These are phyloP conservation scores for Colletotrichum sp. DNA, from an alignment of 2,329 filamentous ascomycete species.

Conservation along the genomic window DNA sequence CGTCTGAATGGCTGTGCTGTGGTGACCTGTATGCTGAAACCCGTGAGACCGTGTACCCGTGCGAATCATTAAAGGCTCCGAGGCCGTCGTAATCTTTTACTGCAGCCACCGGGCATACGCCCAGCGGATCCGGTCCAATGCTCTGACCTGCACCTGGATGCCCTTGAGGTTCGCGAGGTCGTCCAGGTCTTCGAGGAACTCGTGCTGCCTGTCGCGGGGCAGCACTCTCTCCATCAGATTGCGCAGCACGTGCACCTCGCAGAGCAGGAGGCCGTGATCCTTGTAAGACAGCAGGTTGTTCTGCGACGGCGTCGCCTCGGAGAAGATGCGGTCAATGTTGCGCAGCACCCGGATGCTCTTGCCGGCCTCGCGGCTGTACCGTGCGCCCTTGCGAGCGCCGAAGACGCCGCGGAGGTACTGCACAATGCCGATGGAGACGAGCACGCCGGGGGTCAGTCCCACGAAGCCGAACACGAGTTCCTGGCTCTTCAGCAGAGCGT, in stretches of 20 bases:
- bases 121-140: conserved; percentile 87
- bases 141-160: conserved; percentile 77
- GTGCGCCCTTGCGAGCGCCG: conserved; percentile 72
- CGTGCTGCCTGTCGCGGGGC: conserved; percentile 75
- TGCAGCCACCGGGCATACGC: conserved; percentile 81
- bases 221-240: conserved; percentile 71
- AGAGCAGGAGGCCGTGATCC: conserved; percentile 88
- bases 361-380: conserved; percentile 68
- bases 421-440: conserved; percentile 78
- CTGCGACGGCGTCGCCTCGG: conserved; percentile 70
- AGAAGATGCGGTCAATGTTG: conserved; percentile 85
- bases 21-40: conserved; percentile 17
- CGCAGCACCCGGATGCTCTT: conserved; percentile 79
- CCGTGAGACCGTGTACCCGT: conserved; percentile 13
- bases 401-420: conserved; percentile 75
- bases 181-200: conserved; percentile 87
- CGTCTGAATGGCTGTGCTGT: conserved; percentile 12
- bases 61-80: conserved; percentile 14
- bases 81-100: conserved; percentile 21
- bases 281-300: conserved; percentile 85
- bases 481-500: conserved; percentile 92
- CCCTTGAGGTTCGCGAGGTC: conserved; percentile 86
- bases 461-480: conserved; percentile 98
- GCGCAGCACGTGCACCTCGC: conserved; percentile 85
- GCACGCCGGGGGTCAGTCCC: conserved; percentile 88